Evolutionary conservation across 73 alveolate species (phyloP).

Genomic region (Urostyla sp.): DNA sequence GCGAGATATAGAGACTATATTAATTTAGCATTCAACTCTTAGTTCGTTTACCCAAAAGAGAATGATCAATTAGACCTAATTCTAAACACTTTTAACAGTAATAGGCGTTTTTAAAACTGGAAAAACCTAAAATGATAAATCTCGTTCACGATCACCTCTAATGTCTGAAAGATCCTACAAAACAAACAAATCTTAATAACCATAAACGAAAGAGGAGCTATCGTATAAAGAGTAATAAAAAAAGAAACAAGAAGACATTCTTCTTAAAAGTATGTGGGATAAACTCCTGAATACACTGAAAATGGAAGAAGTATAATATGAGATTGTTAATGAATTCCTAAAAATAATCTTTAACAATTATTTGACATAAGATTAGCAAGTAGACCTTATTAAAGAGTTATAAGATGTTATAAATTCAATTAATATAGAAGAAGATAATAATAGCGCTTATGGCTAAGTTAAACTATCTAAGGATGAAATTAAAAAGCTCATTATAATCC

Average conservation of each 20-base stretch:
- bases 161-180: too few species aligned
- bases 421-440: neutral
- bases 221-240: too few species aligned
- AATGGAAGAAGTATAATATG: neutral
- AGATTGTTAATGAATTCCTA: neutral
- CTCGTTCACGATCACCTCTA: too few species aligned
- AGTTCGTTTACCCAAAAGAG: too few species aligned
- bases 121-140: too few species aligned
- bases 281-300: neutral
- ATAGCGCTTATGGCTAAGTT: too few species aligned
- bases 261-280: constrained; percentile 2
- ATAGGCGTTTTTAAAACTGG: too few species aligned
- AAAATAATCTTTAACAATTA: constrained; percentile 28
- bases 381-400: neutral
- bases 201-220: too few species aligned
- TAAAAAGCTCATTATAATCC: neutral
- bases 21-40: neutral
- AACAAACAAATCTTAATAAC: too few species aligned
- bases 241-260: neutral
- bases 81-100: too few species aligned
- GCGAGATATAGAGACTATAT: constrained; percentile 10
- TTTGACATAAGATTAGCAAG: neutral
- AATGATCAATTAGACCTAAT: too few species aligned
- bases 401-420: neutral
- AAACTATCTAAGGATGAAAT: constrained; percentile 1